Evolutionary conservation across 2,329 filamentous ascomycete species (phyloP), one percentile per base, ranked within the genome.

Genomic region (Aspergillus pseudotamarii): DNA sequence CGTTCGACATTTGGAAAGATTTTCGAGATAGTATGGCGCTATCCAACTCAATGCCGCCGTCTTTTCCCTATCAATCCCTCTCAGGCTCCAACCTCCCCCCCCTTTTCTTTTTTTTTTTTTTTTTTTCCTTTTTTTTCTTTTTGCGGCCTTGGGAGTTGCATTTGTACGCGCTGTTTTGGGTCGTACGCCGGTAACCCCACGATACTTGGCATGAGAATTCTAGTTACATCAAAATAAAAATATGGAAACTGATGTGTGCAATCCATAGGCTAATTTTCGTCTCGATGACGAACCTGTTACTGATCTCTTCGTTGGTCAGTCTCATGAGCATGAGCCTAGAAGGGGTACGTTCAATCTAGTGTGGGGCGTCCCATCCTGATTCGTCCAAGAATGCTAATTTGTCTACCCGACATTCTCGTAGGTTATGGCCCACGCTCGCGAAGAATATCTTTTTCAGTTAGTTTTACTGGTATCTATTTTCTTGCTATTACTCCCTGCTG

Each of bases 371-470:
- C 43, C 43, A 23, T 14, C 32, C 53, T 34, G 53, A 53, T 60
- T 57, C 45, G 60, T 59, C 58, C 23, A 56, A 55, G 23, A 19
- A 38, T 57, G 50, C 62, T 69, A 59, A 67, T 53, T n/a, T 50
- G 32, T 59, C 51, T 32, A 36, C 23, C 57, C 58, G 23, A 57
- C 36, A 10, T 41, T 63, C 48, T 16, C 64, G 57, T 68, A 88
- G 86, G 84, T 88, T 59, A 83, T 88, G 75, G 82, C 85, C 61
- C 85, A 88, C 78, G 85, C 86, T 45, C 81, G 85, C 69, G 85
- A 88, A 70, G 86, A 88, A 72, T 88, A 88, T 72, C 79, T 87
- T 30, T 88, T 85, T 70, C 83, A 86, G 84, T 87, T 70, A 73
- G 73, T 73, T 55, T 58, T 60, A 41, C 48, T 57, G 21, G 34